Evolutionary conservation across 192 early-diverging fungal species (phyloP).

Genomic region (Entomortierella beljakovae): DNA sequence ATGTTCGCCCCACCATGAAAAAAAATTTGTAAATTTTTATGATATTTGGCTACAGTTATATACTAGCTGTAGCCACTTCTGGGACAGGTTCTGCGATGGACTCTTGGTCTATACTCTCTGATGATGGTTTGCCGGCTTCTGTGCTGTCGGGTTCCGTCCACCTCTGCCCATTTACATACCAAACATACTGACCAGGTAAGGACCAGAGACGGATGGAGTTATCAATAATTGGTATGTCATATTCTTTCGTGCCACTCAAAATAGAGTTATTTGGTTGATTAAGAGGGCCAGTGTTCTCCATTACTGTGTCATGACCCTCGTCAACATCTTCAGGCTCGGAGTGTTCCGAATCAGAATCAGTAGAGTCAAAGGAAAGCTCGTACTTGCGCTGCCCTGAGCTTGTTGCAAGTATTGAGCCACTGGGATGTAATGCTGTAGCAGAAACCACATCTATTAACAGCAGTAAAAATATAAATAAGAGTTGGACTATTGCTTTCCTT

Average conservation of each 20-base stretch:
- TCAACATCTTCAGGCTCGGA: neutral
- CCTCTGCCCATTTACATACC: slow-evolving; percentile 43
- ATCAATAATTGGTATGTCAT: slow-evolving; percentile 28
- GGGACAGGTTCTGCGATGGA: neutral
- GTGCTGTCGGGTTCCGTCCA: slow-evolving; percentile 5
- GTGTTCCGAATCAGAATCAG: slow-evolving; percentile 13
- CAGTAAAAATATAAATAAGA: neutral
- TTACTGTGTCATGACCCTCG: slow-evolving; percentile 10
- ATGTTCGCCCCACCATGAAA: too few relatives aligned
- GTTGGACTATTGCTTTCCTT: too few relatives aligned
- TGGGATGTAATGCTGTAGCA: slow-evolving; percentile 70
- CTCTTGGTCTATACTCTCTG: neutral
- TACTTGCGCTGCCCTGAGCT: slow-evolving; percentile 81
- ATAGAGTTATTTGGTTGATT: neutral
- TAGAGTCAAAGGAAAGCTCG: slow-evolving; percentile 15
- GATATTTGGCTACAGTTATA: too few relatives aligned
- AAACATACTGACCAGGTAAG: slow-evolving; percentile 35
- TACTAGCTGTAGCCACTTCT: neutral
- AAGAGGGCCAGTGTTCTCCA: slow-evolving; percentile 12
- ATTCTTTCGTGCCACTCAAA: neutral
- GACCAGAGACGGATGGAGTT: slow-evolving; percentile 60
- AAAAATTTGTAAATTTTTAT: too few relatives aligned
- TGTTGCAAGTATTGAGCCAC: slow-evolving; percentile 72
- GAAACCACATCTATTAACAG: slow-evolving; percentile 65
- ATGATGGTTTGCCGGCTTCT: neutral